Conservation (phyloP, 331 rosid genomes). For the Malus hybrid region DNA sequence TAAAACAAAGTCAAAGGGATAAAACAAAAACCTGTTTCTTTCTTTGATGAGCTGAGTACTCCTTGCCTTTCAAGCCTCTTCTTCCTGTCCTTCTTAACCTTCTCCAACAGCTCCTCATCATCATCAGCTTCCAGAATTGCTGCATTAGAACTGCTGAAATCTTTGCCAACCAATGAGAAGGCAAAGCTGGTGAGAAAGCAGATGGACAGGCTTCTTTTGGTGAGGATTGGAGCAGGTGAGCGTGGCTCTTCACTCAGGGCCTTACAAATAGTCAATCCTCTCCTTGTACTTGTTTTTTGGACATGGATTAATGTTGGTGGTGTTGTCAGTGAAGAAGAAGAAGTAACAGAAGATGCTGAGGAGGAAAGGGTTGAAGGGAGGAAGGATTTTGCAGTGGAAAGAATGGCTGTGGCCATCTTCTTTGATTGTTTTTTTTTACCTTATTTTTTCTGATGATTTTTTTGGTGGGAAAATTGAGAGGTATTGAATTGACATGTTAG, state of each 20-base stretch:
- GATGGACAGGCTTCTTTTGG: conserved; percentile 56
- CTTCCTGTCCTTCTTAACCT: conserved; percentile 69
- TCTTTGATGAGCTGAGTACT: conserved; percentile 58
- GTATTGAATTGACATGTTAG: conserved; percentile 30
- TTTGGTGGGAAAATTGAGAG: conserved; percentile 21
- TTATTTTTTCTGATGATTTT: conserved; percentile 22
- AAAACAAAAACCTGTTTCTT: conserved; percentile 54
- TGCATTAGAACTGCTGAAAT: conserved; percentile 44
- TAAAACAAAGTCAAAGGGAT: neutral
- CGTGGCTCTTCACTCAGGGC: conserved; percentile 18
- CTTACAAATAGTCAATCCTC: conserved; percentile 35
- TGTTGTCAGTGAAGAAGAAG: conserved; percentile 20
- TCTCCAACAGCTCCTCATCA: conserved; percentile 81
- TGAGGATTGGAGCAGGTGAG: conserved; percentile 23
- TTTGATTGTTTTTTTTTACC: neutral
- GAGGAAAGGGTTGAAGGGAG: conserved; percentile 8
- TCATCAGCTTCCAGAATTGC: conserved; percentile 96
- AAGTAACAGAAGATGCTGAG: conserved; percentile 7
- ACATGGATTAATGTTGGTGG: conserved; percentile 14
- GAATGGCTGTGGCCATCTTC: conserved; percentile 61
- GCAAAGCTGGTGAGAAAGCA: conserved; percentile 41
- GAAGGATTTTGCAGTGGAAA: conserved; percentile 50
- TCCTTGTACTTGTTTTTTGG: conserved; percentile 25
- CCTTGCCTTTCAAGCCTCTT: conserved; percentile 84
- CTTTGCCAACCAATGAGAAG: conserved; percentile 42